A percentile compares a stretch with the other conserved stretches of the same genome.
These are phyloP conservation scores for Gossypium sturtianum DNA, from an alignment of 345 rosid species.

Conservation along the genomic window DNA sequence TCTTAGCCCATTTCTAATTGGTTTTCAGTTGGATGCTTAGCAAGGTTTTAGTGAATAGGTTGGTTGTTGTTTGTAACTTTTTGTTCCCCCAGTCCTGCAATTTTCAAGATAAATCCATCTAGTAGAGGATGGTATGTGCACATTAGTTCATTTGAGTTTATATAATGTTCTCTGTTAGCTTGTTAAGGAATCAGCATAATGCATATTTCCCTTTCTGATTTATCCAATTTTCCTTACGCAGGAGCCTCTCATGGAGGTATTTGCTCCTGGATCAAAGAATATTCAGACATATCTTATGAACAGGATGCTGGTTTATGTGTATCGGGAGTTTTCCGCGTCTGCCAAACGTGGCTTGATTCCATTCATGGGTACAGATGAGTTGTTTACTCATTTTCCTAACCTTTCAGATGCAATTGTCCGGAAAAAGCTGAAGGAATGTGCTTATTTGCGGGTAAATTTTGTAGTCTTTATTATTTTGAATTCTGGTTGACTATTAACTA, in stretches of 20 bases:
- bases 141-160: background rate
- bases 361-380: conserved; percentile 64
- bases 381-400: conserved; percentile 56
- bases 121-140: background rate
- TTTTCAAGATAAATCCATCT: background rate
- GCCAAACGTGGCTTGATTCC: conserved; percentile 53
- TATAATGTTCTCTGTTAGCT: background rate
- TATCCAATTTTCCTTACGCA: conserved; percentile 27
- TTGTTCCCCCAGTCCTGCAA: background rate
- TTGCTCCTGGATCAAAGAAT: conserved; percentile 79
- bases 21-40: background rate
- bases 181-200: background rate
- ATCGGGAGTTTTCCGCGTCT: conserved; percentile 65
- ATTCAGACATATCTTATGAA: conserved; percentile 68
- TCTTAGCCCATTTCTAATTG: background rate
- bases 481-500: background rate
- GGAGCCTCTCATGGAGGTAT: conserved; percentile 96
- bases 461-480: background rate
- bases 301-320: conserved; percentile 69
- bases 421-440: conserved; percentile 70
- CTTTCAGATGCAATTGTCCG: conserved; percentile 59
- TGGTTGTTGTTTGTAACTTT: background rate
- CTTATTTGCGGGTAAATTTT: conserved; percentile 55
- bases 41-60: background rate
- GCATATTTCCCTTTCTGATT: background rate